A percentile compares a stretch with the other conserved stretches of the same genome.
These are phyloP conservation scores for Neoboletus brunneissimus DNA, from an alignment of 768 basidiomycete species.

Conservation along the genomic window DNA sequence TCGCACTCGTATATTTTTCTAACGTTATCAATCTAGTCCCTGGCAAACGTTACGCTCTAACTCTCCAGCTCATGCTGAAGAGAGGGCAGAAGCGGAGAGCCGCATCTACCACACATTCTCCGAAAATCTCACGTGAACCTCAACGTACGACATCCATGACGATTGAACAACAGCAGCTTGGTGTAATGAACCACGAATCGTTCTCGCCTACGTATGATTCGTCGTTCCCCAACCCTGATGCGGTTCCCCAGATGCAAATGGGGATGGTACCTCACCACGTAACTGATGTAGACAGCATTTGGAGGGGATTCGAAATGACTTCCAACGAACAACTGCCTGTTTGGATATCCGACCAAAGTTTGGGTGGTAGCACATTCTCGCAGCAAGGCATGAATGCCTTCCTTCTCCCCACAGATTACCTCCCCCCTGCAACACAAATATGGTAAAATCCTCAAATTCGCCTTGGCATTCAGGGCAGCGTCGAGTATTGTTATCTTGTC, in stretches of 20 bases:
- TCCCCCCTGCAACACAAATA: slow-evolving; percentile 69
- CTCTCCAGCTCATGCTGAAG: slow-evolving; percentile 86
- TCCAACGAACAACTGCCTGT: slow-evolving; percentile 75
- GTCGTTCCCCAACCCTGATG: slow-evolving; percentile 34
- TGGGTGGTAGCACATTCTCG: slow-evolving; percentile 72
- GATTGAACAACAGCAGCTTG: slow-evolving; percentile 41
- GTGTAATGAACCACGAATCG: slow-evolving; percentile 42
- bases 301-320: slow-evolving; percentile 71
- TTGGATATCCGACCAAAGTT: slow-evolving; percentile 82
- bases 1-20: slow-evolving; percentile 1
- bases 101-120: slow-evolving; percentile 58
- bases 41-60: slow-evolving; percentile 88
- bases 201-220: slow-evolving; percentile 59
- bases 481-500: slow-evolving; percentile 19
- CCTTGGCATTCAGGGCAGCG: slow-evolving; percentile 1
- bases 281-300: slow-evolving; percentile 59
- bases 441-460: slow-evolving; percentile 46
- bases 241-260: slow-evolving; percentile 32
- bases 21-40: slow-evolving; percentile 58
- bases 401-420: slow-evolving; percentile 70
- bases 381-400: slow-evolving; percentile 87
- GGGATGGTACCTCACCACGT: slow-evolving; percentile 25
- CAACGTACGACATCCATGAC: slow-evolving; percentile 48
- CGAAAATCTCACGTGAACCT: slow-evolving; percentile 53
- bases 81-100: slow-evolving; percentile 60